Evolutionary conservation across 2,329 filamentous ascomycete genomes (phyloP), one percentile per base, ranked within the genome.

Genomic region (Colletotrichum navitas): DNA sequence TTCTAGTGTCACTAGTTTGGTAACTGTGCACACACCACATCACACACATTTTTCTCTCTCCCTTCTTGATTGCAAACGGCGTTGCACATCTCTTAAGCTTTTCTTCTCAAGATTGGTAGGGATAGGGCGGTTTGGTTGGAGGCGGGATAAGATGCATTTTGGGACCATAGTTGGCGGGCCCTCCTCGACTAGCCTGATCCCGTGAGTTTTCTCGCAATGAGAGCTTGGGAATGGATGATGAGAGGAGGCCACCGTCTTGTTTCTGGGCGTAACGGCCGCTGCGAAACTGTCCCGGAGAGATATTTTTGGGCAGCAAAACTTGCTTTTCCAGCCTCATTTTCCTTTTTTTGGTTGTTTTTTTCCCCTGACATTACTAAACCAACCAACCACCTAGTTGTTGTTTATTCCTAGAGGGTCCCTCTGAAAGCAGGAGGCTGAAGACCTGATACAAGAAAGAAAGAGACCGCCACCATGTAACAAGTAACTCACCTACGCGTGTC

Each of bases 61-160:
- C 26, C 11, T 29, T 54, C 29, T 63, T 60, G 65, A 72, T 64
- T 43, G 65, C 69, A 64, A 72, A 64, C 29, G 69, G 65, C 66
- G 66, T 72, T 69, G 65, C 69, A 72, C 21, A 64, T 59, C 59
- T 60, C 52, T 72, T 64, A 47, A 36, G 63, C 65, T 72, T 43
- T 68, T 68, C 39, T 72, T 72, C 69, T 68, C 54, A 68, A 72
- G 69, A 72, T 69, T 72, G 69, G 69, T 72, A 72, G 69, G 69
- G 69, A 68, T 60, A 49, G 43, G 68, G 39, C 59, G 45, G 69
- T 29, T 60, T 63, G 65, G 69, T 52, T 69, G 65, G 47, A 68
- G 65, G 68, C 54, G 65, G 68, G 69, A 68, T 63, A 52, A 72
- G 69, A 72, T 72, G 69, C 65, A 72, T 72, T 69, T 72, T 64